Evolutionary conservation across 2,329 filamentous ascomycete genomes (phyloP), one percentile per base, ranked within the genome.

Genomic region (Fusarium pseudonygamai): DNA sequence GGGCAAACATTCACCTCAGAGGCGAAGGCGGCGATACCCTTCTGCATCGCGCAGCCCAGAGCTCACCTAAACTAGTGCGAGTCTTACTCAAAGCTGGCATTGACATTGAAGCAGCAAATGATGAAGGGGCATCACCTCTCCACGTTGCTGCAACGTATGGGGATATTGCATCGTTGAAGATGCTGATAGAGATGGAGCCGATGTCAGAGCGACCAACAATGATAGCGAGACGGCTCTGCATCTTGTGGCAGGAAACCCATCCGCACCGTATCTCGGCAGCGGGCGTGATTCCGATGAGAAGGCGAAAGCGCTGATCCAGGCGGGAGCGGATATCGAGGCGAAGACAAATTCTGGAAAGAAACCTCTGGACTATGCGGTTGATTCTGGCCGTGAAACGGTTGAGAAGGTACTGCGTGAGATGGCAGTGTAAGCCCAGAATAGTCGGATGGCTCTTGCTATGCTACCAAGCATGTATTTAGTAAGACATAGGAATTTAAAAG

Each of bases 211-310:
- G 6, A 3, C 8, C 0, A 60, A n/a, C 14, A 39, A 40, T 11
- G 26, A 60, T 6, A 34, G 45, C 1, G 57, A 53, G 18, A 60
- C 45, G 15, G 30, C 11, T n/a, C n/a, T 53, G 26, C 57, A 60
- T 18, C 1, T 40, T n/a, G 34, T 53, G 4, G 32, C 34, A 1
- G 45, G 57, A 14, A n/a, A 22, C 14, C 55, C 15, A 36, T 16
- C 34, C 15, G 15, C 34, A 0, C 15, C 32, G 5, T 46, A n/a
- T n/a, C 1, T 3, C 7, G 13, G 40, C 2, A 13, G 8, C 7
- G 30, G n/a, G 4, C 1, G 8, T 11, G 57, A 40, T 11, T 16
- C 16, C 2, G 16, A 32, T 7, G 15, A 6, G 0, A 60, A 53
- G 15, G 32, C 34, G 4, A 53, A 12, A 2, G 10, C 26, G 5